Evolutionary conservation across 805 yeast genomes (phyloP).

Genomic region (Saccharomycopsis fermentans): DNA sequence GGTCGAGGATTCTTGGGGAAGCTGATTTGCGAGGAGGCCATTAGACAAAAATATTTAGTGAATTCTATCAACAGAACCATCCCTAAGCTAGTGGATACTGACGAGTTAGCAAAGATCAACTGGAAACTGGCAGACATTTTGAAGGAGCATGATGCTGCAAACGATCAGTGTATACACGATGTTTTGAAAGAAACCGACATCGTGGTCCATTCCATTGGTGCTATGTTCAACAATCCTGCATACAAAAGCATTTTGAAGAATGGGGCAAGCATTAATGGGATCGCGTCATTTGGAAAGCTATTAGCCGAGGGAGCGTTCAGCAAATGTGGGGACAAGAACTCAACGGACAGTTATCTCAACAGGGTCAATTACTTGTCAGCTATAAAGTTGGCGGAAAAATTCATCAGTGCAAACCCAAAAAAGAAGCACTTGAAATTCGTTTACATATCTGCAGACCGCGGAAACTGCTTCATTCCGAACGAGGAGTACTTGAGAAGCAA

Average conservation of each 20-base stretch:
- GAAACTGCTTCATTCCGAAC: conserved; percentile 50
- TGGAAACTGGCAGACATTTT: conserved; percentile 67
- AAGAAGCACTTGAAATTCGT: conserved; percentile 35
- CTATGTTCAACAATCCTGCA: conserved; percentile 54
- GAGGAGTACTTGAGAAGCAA: conserved; percentile 65
- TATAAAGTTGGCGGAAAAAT: conserved; percentile 5
- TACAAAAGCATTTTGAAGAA: conserved; percentile 46
- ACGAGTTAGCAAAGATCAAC: conserved; percentile 35
- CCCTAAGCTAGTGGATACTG: conserved; percentile 27
- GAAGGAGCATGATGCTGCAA: conserved; percentile 40
- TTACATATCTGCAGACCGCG: conserved; percentile 69
- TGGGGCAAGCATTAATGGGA: not conserved
- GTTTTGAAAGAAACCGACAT: conserved; percentile 32
- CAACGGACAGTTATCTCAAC: not conserved
- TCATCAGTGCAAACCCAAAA: conserved; percentile 23
- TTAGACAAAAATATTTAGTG: conserved; percentile 53
- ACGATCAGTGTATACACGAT: conserved; percentile 35
- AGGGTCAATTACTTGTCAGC: conserved; percentile 7
- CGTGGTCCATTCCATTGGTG: conserved; percentile 79
- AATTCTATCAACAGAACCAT: conserved; percentile 56
- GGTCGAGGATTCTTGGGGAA: conserved; percentile 78
- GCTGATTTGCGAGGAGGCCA: conserved; percentile 59
- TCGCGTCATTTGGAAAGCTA: conserved; percentile 17
- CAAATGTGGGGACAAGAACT: not conserved
- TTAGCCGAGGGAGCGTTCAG: conserved; percentile 36